phyloP scores from a whole-genome alignment of 768 basidiomycete genomes.

The Leccinum obscurum region DNA sequence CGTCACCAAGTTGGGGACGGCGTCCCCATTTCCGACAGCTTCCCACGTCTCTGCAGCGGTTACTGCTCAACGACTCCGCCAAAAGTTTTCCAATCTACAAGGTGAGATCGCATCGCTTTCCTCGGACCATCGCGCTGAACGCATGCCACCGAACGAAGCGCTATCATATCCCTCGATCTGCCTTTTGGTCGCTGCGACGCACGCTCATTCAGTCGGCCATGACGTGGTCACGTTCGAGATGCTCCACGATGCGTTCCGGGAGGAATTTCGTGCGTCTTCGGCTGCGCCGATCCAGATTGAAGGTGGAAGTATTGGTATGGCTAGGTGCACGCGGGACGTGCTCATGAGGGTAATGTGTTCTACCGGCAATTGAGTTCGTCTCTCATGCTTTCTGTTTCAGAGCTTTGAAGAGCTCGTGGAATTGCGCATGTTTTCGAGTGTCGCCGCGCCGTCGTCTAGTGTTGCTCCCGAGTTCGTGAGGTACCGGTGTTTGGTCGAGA shows the following conservation, averaged over 20 bases:
- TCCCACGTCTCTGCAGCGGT: conserved; percentile 44
- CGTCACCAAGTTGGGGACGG: conserved; percentile 43
- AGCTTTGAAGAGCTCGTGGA: conserved; percentile 72
- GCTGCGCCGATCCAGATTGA: conserved; percentile 75
- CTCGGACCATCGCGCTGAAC: background rate
- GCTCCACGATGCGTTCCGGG: conserved; percentile 76
- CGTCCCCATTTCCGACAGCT: conserved; percentile 54
- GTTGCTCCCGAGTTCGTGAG: conserved; percentile 71
- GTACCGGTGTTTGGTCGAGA: conserved; percentile 65
- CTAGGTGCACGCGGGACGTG: conserved; percentile 61
- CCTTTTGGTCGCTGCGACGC: conserved; percentile 82
- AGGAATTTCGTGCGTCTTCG: conserved; percentile 68
- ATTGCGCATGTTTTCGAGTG: conserved; percentile 54
- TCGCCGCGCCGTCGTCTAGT: conserved; percentile 47
- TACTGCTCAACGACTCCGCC: conserved; percentile 56
- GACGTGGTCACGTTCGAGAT: conserved; percentile 88
- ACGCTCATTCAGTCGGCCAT: conserved; percentile 74
- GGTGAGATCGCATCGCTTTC: conserved; percentile 39
- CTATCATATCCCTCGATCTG: conserved; percentile 81
- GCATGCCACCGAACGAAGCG: conserved; percentile 39
- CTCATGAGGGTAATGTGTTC: conserved; percentile 63
- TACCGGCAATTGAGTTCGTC: background rate
- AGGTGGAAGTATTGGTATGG: conserved; percentile 76
- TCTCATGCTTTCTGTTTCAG: conserved; percentile 39
- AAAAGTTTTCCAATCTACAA: conserved; percentile 50